Evolutionary conservation across 805 yeast genomes (phyloP).

Genomic region (Kodamaea laetipori): DNA sequence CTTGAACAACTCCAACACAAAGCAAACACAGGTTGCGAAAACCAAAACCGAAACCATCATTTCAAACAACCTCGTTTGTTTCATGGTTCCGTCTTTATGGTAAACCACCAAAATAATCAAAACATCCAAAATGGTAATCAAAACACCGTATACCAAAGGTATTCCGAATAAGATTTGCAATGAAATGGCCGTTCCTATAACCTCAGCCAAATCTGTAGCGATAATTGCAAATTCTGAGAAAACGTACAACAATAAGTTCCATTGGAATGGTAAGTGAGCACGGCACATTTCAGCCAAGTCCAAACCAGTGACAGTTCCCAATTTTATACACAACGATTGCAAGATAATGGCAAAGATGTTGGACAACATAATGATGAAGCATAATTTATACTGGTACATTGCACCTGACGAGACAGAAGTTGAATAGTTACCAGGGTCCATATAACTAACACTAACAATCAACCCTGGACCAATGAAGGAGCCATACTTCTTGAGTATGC

Average conservation of each 20-base stretch:
- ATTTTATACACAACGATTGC: conserved; percentile 79
- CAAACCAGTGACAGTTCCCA: conserved; percentile 87
- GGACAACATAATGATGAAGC: conserved; percentile 74
- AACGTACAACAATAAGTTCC: conserved; percentile 62
- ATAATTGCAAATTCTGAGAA: conserved; percentile 86
- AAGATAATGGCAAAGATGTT: conserved; percentile 81
- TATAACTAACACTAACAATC: conserved; percentile 85
- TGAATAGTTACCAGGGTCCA: conserved; percentile 93
- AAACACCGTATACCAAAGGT: conserved; percentile 74
- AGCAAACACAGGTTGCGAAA: conserved; percentile 72
- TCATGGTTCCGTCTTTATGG: conserved; percentile 71
- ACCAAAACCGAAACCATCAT: conserved; percentile 71
- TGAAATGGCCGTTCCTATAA: conserved; percentile 89
- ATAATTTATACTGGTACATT: conserved; percentile 66
- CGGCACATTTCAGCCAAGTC: conserved; percentile 87
- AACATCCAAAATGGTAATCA: conserved; percentile 81
- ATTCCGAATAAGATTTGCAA: conserved; percentile 73
- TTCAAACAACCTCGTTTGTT: conserved; percentile 76
- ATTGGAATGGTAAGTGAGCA: conserved; percentile 63
- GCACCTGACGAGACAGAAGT: conserved; percentile 92
- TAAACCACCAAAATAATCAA: conserved; percentile 76
- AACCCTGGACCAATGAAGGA: conserved; percentile 86
- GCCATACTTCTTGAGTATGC: conserved; percentile 52
- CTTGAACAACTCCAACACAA: conserved; percentile 65
- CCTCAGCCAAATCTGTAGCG: conserved; percentile 93